phyloP scores from a whole-genome alignment of 306 rosid species.

The Potentilla sterilis region DNA sequence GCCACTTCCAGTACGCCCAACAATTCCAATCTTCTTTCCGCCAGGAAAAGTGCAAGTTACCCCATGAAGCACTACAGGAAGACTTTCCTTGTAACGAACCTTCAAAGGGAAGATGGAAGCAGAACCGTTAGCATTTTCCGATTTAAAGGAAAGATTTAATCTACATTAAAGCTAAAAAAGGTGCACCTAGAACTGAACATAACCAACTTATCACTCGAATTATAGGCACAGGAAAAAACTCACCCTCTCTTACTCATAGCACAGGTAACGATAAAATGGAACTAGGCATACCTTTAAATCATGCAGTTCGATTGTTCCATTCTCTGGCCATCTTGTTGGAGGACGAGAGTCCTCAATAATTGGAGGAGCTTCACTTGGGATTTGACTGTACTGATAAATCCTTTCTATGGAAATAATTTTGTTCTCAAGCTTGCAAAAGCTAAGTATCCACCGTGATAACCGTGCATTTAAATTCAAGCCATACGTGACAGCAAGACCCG shows the following conservation, averaged over 20 bases:
- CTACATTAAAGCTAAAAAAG: background rate
- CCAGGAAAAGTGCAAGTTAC: constrained; percentile 84
- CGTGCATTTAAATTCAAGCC: constrained; percentile 87
- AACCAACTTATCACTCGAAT: background rate
- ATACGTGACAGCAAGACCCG: constrained; percentile 92
- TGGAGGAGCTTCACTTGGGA: constrained; percentile 74
- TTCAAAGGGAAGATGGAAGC: constrained; percentile 26
- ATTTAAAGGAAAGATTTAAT: background rate
- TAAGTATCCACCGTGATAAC: constrained; percentile 90
- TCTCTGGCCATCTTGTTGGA: constrained; percentile 77
- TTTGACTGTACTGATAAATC: constrained; percentile 90
- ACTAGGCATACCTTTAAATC: constrained; percentile 64
- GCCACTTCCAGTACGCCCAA: constrained; percentile 96
- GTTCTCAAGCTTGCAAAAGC: constrained; percentile 98
- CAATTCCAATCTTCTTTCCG: constrained; percentile 88
- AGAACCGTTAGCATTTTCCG: constrained; percentile 15
- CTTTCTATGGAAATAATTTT: constrained; percentile 94
- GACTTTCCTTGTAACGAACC: constrained; percentile 95
- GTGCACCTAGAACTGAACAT: background rate
- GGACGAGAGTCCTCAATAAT: constrained; percentile 68
- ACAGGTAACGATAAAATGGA: constrained; percentile 10
- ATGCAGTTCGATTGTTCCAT: constrained; percentile 67
- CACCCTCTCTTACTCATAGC: background rate
- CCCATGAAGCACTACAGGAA: constrained; percentile 85
- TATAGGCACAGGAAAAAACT: background rate